These are phyloP conservation scores for Chaetomiaceae sp. DNA, from an alignment of 2,329 filamentous ascomycete species.

Conservation along the genomic window DNA sequence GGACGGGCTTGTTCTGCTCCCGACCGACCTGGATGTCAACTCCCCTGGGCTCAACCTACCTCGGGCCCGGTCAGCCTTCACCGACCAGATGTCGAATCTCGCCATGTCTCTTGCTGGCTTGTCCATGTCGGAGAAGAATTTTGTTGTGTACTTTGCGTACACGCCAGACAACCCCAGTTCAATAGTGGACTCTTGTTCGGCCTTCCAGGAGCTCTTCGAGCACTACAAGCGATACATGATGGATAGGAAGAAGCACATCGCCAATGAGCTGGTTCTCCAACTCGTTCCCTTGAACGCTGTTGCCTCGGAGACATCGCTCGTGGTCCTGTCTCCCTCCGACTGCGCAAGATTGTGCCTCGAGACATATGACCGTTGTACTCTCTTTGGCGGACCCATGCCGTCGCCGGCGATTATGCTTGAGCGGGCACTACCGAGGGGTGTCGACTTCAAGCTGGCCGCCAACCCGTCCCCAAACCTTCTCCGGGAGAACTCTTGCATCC, in stretches of 20 bases:
- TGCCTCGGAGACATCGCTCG: constrained; percentile 56
- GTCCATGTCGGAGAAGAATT: constrained; percentile 48
- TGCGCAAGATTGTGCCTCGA: constrained; percentile 64
- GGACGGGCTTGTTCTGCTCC: constrained; percentile 41
- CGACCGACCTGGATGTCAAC: constrained; percentile 35
- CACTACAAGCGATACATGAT: constrained; percentile 50
- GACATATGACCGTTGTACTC: constrained; percentile 69
- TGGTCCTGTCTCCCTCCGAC: constrained; percentile 56
- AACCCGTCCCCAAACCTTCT: constrained; percentile 68
- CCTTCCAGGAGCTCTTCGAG: constrained; percentile 69
- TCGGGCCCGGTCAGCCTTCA: constrained; percentile 41
- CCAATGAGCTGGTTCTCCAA: constrained; percentile 70
- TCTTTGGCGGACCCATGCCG: constrained; percentile 52
- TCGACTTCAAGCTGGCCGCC: constrained; percentile 68
- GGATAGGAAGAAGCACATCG: constrained; percentile 42
- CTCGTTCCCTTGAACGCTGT: constrained; percentile 66
- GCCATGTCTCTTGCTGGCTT: constrained; percentile 42
- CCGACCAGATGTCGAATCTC: constrained; percentile 46
- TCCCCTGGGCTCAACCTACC: constrained; percentile 39
- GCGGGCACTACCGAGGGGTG: constrained; percentile 60
- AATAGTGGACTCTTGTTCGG: constrained; percentile 65
- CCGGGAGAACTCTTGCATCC: constrained; percentile 73
- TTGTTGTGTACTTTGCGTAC: constrained; percentile 75
- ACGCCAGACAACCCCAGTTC: constrained; percentile 57
- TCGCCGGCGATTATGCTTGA: constrained; percentile 71